These are phyloP conservation scores for Isochrysis galbana DNA, from an alignment of 78 protist genomes.

Conservation along the genomic window DNA sequence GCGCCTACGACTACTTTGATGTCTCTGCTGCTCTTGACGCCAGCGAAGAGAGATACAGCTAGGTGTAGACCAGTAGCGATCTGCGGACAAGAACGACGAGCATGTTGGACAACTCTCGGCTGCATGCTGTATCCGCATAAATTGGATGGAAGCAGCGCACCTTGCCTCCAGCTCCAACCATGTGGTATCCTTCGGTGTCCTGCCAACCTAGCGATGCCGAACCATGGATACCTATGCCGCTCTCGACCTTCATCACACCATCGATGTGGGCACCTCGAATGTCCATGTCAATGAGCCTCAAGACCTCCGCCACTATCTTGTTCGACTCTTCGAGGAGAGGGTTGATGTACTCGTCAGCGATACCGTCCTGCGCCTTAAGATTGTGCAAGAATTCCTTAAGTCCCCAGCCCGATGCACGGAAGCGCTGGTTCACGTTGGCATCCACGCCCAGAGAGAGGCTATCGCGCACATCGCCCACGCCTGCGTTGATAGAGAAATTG, in stretches of 20 bases:
- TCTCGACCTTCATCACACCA: not conserved
- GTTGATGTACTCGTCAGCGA: not conserved
- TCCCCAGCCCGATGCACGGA: not conserved
- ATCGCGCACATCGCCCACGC: not conserved
- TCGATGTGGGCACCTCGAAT: not conserved
- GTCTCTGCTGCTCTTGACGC: not conserved
- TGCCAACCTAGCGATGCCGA: not conserved
- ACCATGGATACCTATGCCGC: not conserved
- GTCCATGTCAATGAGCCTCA: not conserved
- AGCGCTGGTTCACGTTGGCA: not conserved
- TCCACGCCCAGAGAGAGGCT: not conserved
- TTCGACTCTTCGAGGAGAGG: not conserved
- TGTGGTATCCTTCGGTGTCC: not conserved
- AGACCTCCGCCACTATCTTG: not conserved
- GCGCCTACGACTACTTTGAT: not conserved
- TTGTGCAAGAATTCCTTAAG: not conserved
- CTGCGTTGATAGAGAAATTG: not conserved
- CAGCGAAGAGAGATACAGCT: not conserved
- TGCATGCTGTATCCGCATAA: no score
- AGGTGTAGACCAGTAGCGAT: not conserved
- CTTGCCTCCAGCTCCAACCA: not conserved
- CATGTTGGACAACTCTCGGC: no score
- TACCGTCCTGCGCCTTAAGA: not conserved
- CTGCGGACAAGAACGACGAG: no score
- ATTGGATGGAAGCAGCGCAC: no score